Base-by-base conservation (phyloP, 345 rosid genomes). In the Rhodamnia argentea region DNA sequence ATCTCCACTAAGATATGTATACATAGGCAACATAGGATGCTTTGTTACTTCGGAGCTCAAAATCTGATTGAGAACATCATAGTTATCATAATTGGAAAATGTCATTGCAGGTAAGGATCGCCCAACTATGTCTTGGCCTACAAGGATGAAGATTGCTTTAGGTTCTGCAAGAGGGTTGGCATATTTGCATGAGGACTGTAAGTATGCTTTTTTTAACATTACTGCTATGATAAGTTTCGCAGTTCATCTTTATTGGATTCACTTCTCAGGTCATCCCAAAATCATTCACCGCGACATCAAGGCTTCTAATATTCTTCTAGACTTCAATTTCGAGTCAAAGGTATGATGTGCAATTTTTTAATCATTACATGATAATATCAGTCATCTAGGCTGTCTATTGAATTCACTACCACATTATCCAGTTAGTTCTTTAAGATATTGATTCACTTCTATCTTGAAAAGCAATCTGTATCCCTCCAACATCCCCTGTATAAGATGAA, bases 211-310 rank as follows among this genome's bases (percentile, higher is more conserved):
- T 40, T 83, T 64, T 13, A 13, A 18, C 47, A 0, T 53, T 32
- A 11, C 3, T 0, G 18, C 37, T 52, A 42, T 1, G 3, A 0
- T 15, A 10, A 62, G 52, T 62, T 83, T 82, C 0, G 0, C 5
- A 0, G 22, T 82, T 29, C 84, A 52, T 82, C 40, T 56, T 74
- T 44, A 47, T 53, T 70, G 27, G 13, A 75, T 20, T 84, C 47
- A 20, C 60, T 88, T 55, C 76, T 82, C 90, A 96, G 98, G 99
- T 92, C 89, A 90, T 10, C 98, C 98, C 55, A 95, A 91, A 90
- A 92, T 96, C 87, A 94, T 96, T 88, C 99, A 96, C 85, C 95
- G 99, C 47, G 99, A 96, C 90, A 96, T 96, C 37, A 96, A 96
- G 89, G 93, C 92, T 83, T 88, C 99, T 50, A 96, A 96, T 86